Base-by-base conservation (phyloP, 768 basidiomycete species). In the Boletales sp. region DNA sequence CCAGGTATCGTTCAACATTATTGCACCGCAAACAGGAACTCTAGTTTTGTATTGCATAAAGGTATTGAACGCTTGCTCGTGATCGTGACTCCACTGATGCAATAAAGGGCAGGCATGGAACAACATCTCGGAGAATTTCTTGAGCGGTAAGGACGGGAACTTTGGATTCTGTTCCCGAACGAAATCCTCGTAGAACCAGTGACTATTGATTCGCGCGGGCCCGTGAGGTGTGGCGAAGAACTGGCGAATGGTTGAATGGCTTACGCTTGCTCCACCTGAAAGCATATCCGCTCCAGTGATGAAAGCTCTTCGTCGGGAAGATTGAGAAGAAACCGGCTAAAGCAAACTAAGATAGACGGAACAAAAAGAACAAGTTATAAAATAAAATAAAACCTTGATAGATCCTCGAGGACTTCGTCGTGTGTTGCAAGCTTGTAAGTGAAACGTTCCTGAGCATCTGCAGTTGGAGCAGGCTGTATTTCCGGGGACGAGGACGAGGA, bases 111-210 rank as follows among this genome's bases (percentile, higher is more conserved):
- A 94, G 45, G 82, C 82, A 55, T 82, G 81, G 70, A 97, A 94
- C 61, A 98, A 73, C 75, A 90, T 87, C 44, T 87, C 86, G 29
- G 93, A 95, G 71, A 99, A 99, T 61, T 83, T 86, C 74, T 94
- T 93, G 59, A 98, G 82, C 15, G 86, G 82, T 52, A 93, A 75
- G 1, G 93, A 88, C 1, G 93, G 95, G 38, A 97, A 84, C 51
- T 83, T 81, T 9, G 86, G 84, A 50, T 93, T 89, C 69, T 89
- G 82, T 66, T 94, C 93, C 38, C 97, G 89, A 55, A 98, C 84
- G 60, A 97, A 98, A 68, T 99, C 97, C 75, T 98, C 97, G 62
- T 99, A 99, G 69, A 91, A 99, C 95, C 95, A 99, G 67, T 97
- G 95, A n/a, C 94, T 97, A 63, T 9, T 39, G 19, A 41, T 43